A percentile compares a stretch with the other conserved stretches of the same genome.
Conservation (phyloP, 176 grass and related monocot species). For the Bothriochloa decipiens region DNA sequence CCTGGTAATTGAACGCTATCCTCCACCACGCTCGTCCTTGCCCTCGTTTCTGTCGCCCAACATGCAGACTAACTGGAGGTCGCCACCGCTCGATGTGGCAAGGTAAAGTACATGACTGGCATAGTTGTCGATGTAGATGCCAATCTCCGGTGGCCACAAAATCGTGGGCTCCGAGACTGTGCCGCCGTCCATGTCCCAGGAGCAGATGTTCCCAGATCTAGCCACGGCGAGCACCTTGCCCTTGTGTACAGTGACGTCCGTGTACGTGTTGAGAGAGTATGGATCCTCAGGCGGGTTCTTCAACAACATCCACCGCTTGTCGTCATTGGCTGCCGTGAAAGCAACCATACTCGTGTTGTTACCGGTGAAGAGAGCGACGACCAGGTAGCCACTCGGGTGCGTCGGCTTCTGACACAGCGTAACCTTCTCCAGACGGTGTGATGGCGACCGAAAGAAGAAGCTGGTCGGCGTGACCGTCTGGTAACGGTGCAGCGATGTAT, state of each 20-base stretch:
- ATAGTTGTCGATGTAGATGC: too few relatives aligned
- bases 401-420: background rate
- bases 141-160: background rate
- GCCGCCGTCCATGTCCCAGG: background rate
- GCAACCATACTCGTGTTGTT: background rate
- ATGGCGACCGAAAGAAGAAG: too few relatives aligned
- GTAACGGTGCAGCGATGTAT: fast-evolving
- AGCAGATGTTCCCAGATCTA: background rate
- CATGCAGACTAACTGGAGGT: background rate
- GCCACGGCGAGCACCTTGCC: slow-evolving; percentile 1
- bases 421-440: background rate
- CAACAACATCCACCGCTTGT: background rate
- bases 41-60: too few relatives aligned
- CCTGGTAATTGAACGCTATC: background rate
- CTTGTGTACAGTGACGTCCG: background rate
- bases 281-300: background rate
- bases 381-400: background rate
- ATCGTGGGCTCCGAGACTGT: background rate
- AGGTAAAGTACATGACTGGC: background rate
- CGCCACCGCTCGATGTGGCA: background rate
- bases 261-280: background rate
- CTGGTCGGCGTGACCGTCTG: too few relatives aligned
- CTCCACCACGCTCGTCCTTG: background rate
- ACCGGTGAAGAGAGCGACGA: background rate
- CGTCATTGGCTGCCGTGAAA: background rate